Evolutionary conservation across 2,329 filamentous ascomycete genomes (phyloP).

Genomic region (Lachnellula suecica): DNA sequence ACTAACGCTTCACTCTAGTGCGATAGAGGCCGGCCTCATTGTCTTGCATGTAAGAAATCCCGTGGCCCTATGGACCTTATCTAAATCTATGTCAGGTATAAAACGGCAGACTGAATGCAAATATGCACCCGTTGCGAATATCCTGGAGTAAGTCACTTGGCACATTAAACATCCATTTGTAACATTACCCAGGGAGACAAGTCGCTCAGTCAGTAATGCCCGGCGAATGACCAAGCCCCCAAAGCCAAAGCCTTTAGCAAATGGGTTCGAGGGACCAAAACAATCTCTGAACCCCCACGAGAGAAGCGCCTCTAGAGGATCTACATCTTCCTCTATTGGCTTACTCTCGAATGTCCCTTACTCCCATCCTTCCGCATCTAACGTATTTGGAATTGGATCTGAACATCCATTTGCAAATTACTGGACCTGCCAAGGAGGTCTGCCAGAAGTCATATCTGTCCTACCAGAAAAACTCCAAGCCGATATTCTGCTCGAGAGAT

Average conservation of each 20-base stretch:
- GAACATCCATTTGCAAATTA: conserved; percentile 82
- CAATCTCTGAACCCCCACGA: conserved; percentile 22
- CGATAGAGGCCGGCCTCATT: conserved; percentile 70
- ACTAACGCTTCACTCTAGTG: conserved; percentile 49
- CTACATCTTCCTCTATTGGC: conserved; percentile 45
- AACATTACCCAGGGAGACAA: conserved; percentile 51
- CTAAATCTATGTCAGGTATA: conserved; percentile 51
- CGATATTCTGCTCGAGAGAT: conserved; percentile 64
- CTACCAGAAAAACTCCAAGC: conserved; percentile 75
- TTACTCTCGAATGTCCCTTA: conserved; percentile 73
- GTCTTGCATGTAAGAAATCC: conserved; percentile 57
- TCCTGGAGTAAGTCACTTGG: conserved; percentile 62
- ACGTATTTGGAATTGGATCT: conserved; percentile 77
- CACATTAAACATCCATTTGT: neutral
- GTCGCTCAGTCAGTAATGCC: conserved; percentile 50
- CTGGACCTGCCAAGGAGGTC: conserved; percentile 76
- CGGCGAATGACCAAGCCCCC: conserved; percentile 57
- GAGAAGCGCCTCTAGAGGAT: conserved; percentile 25
- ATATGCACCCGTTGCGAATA: conserved; percentile 74
- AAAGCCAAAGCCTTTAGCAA: conserved; percentile 46
- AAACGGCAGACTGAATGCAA: conserved; percentile 75
- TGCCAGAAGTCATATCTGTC: conserved; percentile 73
- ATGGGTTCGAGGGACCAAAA: conserved; percentile 22
- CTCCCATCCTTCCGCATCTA: conserved; percentile 68
- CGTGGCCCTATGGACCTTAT: neutral